A percentile compares a stretch with the other conserved stretches of the same genome.
Conservation (phyloP, 805 yeast genomes). For the Pichia kluyveri region DNA sequence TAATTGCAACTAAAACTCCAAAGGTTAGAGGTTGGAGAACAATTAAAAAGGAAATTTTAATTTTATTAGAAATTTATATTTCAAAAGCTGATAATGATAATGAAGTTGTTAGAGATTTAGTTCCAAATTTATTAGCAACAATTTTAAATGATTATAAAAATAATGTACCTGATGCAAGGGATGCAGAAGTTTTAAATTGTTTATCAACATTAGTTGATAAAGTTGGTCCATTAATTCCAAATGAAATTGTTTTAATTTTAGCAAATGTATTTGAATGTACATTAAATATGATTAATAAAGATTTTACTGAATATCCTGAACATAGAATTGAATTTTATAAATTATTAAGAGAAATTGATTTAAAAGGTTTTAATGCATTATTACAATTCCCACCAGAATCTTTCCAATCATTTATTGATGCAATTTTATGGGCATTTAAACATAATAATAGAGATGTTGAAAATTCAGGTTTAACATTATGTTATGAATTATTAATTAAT, state of each 20-base stretch:
- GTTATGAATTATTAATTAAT: constrained; percentile 75
- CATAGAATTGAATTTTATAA: constrained; percentile 95
- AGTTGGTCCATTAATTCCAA: constrained; percentile 82
- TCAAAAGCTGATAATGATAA: constrained; percentile 80
- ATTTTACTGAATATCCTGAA: constrained; percentile 94
- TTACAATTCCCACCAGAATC: constrained; percentile 86
- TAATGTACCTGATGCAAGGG: constrained; percentile 93
- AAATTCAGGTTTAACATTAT: constrained; percentile 77
- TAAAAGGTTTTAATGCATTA: constrained; percentile 77
- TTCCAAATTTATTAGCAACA: constrained; percentile 75
- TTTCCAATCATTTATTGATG: constrained; percentile 83
- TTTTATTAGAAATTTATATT: constrained; percentile 80
- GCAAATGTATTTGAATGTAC: constrained; percentile 93
- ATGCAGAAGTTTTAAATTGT: constrained; percentile 94
- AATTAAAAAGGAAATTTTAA: constrained; percentile 87
- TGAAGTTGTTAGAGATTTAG: constrained; percentile 73
- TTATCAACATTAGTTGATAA: constrained; percentile 82
- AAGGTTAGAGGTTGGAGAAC: constrained; percentile 93
- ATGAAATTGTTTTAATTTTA: constrained; percentile 77
- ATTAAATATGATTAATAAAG: constrained; percentile 88
- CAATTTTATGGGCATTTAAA: constrained; percentile 96
- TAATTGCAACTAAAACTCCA: constrained; percentile 89
- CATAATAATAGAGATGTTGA: constrained; percentile 97
- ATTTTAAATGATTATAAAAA: constrained; percentile 82
- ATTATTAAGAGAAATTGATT: constrained; percentile 77